Percentiles rank a stretch among this genome's conserved stretches.
These are phyloP conservation scores for Talaromyces amestolkiae DNA, from an alignment of 2,329 filamentous ascomycete species.

Conservation along the genomic window DNA sequence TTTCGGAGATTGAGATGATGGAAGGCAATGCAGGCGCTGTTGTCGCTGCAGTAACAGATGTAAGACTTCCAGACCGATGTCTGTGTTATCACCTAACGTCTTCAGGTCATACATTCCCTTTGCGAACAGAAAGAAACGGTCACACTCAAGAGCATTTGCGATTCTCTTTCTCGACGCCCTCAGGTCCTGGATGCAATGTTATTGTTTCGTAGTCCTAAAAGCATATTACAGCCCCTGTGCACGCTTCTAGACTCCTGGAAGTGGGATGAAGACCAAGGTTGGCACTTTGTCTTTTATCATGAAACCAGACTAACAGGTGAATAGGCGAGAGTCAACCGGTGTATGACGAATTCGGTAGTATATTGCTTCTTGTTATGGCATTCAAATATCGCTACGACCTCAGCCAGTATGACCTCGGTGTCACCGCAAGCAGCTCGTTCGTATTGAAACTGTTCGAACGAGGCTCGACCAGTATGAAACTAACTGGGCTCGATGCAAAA, in stretches of 20 bases:
- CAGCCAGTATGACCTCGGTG: conserved; percentile 52
- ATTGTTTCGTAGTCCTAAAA: conserved; percentile 58
- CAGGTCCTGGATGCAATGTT: conserved; percentile 58
- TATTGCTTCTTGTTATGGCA: conserved; percentile 58
- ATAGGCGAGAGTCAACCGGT: conserved; percentile 60
- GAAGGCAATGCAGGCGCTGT: conserved; percentile 89
- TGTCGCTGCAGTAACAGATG: conserved; percentile 72
- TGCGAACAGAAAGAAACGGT: conserved; percentile 62
- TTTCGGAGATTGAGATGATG: conserved; percentile 81
- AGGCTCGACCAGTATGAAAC: conserved; percentile 46
- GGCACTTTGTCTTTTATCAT: neutral
- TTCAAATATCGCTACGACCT: conserved; percentile 59
- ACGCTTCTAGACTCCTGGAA: conserved; percentile 61
- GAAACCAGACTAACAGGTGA: conserved; percentile 22
- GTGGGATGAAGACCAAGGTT: conserved; percentile 62
- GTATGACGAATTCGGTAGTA: conserved; percentile 64
- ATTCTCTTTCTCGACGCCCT: conserved; percentile 55
- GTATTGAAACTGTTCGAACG: conserved; percentile 54
- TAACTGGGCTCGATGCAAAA: conserved; percentile 54
- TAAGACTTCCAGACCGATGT: conserved; percentile 34
- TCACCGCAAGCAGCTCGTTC: conserved; percentile 53
- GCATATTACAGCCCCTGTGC: conserved; percentile 59
- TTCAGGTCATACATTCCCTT: conserved; percentile 53
- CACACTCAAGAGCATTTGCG: conserved; percentile 61
- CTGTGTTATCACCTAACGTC: conserved; percentile 14